Base-by-base conservation (phyloP, 179 eudicot genomes). In the Vitellaria paradoxa region DNA sequence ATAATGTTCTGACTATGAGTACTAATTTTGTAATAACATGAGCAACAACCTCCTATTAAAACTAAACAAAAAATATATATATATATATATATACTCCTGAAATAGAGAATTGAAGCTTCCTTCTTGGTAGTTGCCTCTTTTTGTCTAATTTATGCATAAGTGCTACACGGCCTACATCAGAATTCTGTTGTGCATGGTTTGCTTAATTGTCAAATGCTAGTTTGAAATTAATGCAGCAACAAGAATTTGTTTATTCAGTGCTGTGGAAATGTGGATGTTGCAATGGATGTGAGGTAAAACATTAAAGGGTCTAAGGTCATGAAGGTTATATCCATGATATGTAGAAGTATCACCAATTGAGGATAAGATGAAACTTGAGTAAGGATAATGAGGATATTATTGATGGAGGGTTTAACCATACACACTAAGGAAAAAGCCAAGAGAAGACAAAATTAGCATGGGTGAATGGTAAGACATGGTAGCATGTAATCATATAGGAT, bases 41-140 rank as follows among this genome's bases (percentile, higher is more conserved):
- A 42, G 45, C 45, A 42, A 42, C 45, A 42, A 42, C 45, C 45
- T 42, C 45, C 45, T 4, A 42, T 42, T 42, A 42, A 42, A 42
- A 42, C 45, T 42, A 42, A 3, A 42, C 45, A 42, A 42, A 42
- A 42, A 42, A 42, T 3, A n/a, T n/a, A n/a, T n/a, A n/a, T n/a
- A n/a, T n/a, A n/a, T n/a, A n/a, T n/a, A n/a, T n/a, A n/a, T 12
- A 9, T 26, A 40, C 45, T 70, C 61, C 21, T 52, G n/a, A 63
- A 24, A 26, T 63, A 23, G 6, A 42, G 3, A 15, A 63, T 63
- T 13, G 24, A 70, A 50, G n/a, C 73, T 23, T 72, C 15, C 21
- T 72, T 50, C 56, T 30, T 3, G 8, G 64, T 72, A 30, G 73
- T 70, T 56, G 24, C 75, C 8, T 72, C 23, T 30, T 9, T 70